phyloP scores from a whole-genome alignment of 768 basidiomycete species.

The Ramaria sp. region DNA sequence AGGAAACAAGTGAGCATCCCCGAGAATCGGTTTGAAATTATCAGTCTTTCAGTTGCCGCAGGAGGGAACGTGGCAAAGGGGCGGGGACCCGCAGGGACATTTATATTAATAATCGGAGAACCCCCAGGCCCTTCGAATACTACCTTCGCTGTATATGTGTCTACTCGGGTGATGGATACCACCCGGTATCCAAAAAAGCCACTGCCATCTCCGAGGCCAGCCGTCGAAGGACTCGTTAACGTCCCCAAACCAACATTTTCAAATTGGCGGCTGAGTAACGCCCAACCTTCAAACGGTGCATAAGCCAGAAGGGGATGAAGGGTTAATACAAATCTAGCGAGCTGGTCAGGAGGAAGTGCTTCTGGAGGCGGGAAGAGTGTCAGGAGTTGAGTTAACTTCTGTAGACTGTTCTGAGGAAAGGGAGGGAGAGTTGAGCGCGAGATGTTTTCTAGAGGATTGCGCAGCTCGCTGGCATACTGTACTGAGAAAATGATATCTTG shows the following conservation, averaged over 20 bases:
- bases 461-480: constrained; percentile 51
- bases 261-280: constrained; percentile 42
- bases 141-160: constrained; percentile 27
- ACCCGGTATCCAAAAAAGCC: constrained; percentile 46
- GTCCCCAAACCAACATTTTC: constrained; percentile 43
- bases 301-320: constrained; percentile 49
- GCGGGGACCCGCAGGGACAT: constrained; percentile 40
- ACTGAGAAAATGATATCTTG: constrained; percentile 49
- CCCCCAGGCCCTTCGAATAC: constrained; percentile 28
- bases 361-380: constrained; percentile 38
- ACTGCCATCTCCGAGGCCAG: constrained; percentile 28
- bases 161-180: constrained; percentile 28
- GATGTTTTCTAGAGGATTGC: constrained; percentile 39
- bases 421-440: constrained; percentile 44
- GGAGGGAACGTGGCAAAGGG: constrained; percentile 37
- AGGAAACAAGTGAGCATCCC: constrained; percentile 48
- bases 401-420: constrained; percentile 54
- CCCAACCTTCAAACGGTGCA: constrained; percentile 53
- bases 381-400: constrained; percentile 36
- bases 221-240: constrained; percentile 34
- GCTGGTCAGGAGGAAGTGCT: constrained; percentile 31
- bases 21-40: constrained; percentile 32
- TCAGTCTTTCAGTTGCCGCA: constrained; percentile 24
- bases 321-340: constrained; percentile 42
- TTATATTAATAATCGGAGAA: constrained; percentile 20